Evolutionary conservation across 2,329 filamentous ascomycete genomes (phyloP).

Genomic region (Talaromyces sp.): DNA sequence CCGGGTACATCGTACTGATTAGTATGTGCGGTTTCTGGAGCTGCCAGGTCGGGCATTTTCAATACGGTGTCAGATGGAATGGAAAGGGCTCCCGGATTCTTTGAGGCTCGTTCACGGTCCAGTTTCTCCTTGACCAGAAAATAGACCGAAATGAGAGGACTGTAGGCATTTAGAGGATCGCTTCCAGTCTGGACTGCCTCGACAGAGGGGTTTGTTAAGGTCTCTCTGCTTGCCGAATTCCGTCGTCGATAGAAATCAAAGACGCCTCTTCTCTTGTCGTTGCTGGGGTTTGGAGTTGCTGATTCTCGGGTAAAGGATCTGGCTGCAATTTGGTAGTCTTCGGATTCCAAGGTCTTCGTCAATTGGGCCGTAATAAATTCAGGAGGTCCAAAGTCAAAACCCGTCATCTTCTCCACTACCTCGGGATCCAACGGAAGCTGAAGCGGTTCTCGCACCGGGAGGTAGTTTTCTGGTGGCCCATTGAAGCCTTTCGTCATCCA

Average conservation of each 20-base stretch:
- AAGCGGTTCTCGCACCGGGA: conserved; percentile 81
- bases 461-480: conserved; percentile 81
- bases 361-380: conserved; percentile 81
- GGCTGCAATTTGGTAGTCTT: conserved; percentile 89
- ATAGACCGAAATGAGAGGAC: conserved; percentile 88
- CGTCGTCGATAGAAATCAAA: conserved; percentile 97
- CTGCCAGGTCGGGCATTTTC: conserved; percentile 70
- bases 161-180: conserved; percentile 91
- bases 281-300: conserved; percentile 55
- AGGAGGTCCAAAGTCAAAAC: conserved; percentile 91
- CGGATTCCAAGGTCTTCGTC: conserved; percentile 82
- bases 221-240: conserved; percentile 88
- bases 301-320: conserved; percentile 67
- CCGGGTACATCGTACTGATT: conserved; percentile 90
- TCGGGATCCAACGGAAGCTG: conserved; percentile 77
- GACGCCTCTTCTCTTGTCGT: conserved; percentile 82
- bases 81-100: conserved; percentile 59
- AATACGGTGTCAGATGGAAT: conserved; percentile 58
- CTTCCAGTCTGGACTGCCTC: conserved; percentile 79
- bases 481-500: conserved; percentile 95
- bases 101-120: conserved; percentile 67
- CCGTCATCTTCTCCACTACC: conserved; percentile 90
- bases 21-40: conserved; percentile 84
- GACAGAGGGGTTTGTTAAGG: conserved; percentile 75
- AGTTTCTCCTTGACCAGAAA: conserved; percentile 95